These are phyloP conservation scores for Ambrosia artemisiifolia DNA, from an alignment of 129 eudicot species.

Conservation along the genomic window DNA sequence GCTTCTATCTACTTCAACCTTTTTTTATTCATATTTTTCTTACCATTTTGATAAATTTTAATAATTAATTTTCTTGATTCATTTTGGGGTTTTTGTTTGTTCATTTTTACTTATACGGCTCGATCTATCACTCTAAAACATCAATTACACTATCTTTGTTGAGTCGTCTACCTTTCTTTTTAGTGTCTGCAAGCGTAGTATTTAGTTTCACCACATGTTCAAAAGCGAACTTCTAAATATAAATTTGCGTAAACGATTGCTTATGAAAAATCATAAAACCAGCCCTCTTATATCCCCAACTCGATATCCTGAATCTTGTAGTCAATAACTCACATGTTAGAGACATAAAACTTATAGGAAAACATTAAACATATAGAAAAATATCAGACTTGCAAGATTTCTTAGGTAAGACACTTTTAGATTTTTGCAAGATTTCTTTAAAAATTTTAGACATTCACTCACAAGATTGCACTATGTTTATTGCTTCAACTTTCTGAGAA, in stretches of 20 bases:
- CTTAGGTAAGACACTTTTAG: conserved; percentile 18
- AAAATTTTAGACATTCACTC: conserved; percentile 22
- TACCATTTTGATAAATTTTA: conserved; percentile 25
- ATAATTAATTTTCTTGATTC: conserved; percentile 16
- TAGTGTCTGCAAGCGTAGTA: not conserved
- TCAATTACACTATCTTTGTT: not conserved
- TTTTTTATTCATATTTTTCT: conserved; percentile 11
- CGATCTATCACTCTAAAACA: not conserved
- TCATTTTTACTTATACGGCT: not conserved
- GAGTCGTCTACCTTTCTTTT: not conserved
- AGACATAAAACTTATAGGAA: not conserved
- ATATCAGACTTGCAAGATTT: too few relatives aligned
- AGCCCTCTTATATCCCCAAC: not conserved
- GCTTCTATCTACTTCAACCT: conserved; percentile 20
- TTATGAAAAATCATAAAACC: not conserved
- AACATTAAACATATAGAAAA: too few relatives aligned
- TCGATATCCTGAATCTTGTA: not conserved
- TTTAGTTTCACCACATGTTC: too few relatives aligned
- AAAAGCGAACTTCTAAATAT: not conserved
- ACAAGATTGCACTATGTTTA: conserved; percentile 13
- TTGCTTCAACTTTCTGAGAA: conserved; percentile 13
- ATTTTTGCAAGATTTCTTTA: conserved; percentile 13
- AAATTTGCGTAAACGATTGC: not conserved
- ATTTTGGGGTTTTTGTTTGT: not conserved
- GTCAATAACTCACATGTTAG: not conserved